Percentiles rank a stretch among this genome's conserved stretches.
Conservation (phyloP, 2,329 filamentous ascomycete species). For the Pseudogymnoascus sp. region DNA sequence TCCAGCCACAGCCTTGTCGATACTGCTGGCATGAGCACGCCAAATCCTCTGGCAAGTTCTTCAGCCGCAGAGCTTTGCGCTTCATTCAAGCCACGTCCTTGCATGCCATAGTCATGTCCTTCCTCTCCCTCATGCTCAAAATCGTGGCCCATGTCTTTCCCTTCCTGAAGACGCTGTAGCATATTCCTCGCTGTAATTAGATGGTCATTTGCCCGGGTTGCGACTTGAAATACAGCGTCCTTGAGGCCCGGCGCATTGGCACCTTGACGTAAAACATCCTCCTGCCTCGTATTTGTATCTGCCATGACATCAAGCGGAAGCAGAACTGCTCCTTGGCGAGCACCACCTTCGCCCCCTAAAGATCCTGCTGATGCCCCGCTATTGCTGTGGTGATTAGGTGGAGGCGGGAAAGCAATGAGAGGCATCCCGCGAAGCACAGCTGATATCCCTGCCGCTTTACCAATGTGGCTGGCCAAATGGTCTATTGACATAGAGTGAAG, state of each 20-base stretch:
- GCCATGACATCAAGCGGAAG: conserved; percentile 88
- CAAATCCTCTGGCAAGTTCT: conserved; percentile 62
- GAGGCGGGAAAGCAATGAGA: conserved; percentile 70
- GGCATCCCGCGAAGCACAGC: conserved; percentile 83
- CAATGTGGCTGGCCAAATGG: conserved; percentile 89
- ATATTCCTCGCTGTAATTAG: conserved; percentile 90
- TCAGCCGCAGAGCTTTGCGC: conserved; percentile 28
- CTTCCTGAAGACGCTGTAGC: conserved; percentile 69
- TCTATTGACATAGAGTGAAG: conserved; percentile 78
- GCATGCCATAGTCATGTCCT: conserved; percentile 44
- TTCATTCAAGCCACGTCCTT: background rate
- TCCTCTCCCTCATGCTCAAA: conserved; percentile 81
- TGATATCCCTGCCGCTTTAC: conserved; percentile 84
- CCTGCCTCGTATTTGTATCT: conserved; percentile 69
- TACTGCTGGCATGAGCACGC: conserved; percentile 72
- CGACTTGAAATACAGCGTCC: conserved; percentile 86
- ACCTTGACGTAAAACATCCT: conserved; percentile 78
- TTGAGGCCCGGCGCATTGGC: conserved; percentile 70
- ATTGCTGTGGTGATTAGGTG: conserved; percentile 47
- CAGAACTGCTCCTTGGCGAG: conserved; percentile 58
- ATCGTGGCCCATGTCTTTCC: conserved; percentile 69
- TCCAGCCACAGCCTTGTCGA: conserved; percentile 72
- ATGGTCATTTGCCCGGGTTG: conserved; percentile 91
- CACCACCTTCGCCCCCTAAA: conserved; percentile 25
- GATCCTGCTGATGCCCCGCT: conserved; percentile 34